A percentile compares a stretch with the other conserved stretches of the same genome.
Evolutionary conservation across 2,329 filamentous ascomycete species (phyloP).

Genomic region (Arachnopeziza araneosa): DNA sequence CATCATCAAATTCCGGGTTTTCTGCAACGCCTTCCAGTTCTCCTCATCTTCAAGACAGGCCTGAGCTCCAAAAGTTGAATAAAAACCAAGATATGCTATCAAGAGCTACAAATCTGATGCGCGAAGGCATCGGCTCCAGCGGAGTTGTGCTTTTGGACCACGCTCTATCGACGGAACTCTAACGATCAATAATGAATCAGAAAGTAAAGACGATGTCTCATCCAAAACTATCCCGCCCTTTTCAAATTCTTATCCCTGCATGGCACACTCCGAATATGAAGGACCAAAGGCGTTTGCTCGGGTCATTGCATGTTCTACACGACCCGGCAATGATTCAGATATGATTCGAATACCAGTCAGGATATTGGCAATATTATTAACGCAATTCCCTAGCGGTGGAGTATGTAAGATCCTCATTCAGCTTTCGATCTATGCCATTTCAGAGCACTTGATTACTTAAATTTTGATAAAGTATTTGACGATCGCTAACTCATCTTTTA

Average conservation of each 20-base stretch:
- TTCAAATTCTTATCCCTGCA: background rate
- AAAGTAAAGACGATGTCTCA: background rate
- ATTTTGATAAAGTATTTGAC: background rate
- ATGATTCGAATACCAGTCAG: background rate
- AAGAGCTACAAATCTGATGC: slow-evolving; percentile 6
- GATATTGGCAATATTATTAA: background rate
- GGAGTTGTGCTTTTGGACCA: slow-evolving; percentile 5
- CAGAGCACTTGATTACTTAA: too few relatives aligned
- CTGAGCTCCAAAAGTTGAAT: background rate
- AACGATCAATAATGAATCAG: background rate
- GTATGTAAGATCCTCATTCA: background rate
- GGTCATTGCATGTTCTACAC: background rate
- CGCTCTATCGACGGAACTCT: background rate
- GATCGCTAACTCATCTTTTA: background rate
- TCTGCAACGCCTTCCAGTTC: too few relatives aligned
- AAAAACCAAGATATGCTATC: background rate
- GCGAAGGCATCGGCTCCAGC: slow-evolving; percentile 1
- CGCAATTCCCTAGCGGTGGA: background rate
- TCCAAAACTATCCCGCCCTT: background rate
- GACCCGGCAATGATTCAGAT: background rate
- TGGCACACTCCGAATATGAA: background rate
- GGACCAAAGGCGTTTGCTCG: background rate
- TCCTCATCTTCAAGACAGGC: too few relatives aligned
- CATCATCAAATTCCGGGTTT: background rate
- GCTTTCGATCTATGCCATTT: background rate